Percentiles rank a stretch among this genome's conserved stretches.
These are phyloP conservation scores for Cryptosporidium meleagridis DNA, from an alignment of 169 alveolate species.

Conservation along the genomic window DNA sequence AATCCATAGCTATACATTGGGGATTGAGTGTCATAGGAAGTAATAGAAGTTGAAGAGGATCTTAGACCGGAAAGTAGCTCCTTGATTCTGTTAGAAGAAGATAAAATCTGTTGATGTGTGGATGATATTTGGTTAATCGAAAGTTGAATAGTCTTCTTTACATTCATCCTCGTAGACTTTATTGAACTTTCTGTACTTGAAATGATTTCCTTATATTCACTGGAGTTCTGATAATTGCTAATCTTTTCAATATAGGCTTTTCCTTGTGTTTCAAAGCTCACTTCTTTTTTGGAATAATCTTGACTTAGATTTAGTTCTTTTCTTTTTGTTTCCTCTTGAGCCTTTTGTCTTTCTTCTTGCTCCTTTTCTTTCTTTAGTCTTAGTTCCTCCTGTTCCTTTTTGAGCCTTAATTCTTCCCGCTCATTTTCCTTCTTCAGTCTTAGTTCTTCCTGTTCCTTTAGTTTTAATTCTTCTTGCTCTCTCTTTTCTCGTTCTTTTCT, in stretches of 20 bases:
- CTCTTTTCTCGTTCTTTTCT: constrained; percentile 7
- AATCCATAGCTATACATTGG: constrained; percentile 33
- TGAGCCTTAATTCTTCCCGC: not conserved
- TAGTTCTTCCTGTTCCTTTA: not conserved
- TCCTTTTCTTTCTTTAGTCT: not conserved
- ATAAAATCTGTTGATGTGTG: constrained; percentile 57
- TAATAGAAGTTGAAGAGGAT: not conserved
- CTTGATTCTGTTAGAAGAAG: constrained; percentile 41
- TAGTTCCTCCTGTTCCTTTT: not conserved
- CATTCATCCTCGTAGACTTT: constrained; percentile 54
- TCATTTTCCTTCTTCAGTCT: not conserved
- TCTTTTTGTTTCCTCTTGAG: not conserved
- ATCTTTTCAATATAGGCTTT: not conserved
- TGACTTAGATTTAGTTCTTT: not conserved
- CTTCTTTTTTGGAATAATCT: not conserved
- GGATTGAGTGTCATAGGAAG: not conserved
- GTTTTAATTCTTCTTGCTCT: not conserved
- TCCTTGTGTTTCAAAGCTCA: not conserved
- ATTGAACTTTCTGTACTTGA: constrained; percentile 43
- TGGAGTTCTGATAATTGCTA: constrained; percentile 35
- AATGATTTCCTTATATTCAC: constrained; percentile 35
- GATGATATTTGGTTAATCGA: constrained; percentile 74
- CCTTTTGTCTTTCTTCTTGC: not conserved
- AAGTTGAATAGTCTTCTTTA: constrained; percentile 67
- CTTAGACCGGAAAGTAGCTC: constrained; percentile 29